Conservation (phyloP, 305 asterid genomes). For the Striga hermonthica region DNA sequence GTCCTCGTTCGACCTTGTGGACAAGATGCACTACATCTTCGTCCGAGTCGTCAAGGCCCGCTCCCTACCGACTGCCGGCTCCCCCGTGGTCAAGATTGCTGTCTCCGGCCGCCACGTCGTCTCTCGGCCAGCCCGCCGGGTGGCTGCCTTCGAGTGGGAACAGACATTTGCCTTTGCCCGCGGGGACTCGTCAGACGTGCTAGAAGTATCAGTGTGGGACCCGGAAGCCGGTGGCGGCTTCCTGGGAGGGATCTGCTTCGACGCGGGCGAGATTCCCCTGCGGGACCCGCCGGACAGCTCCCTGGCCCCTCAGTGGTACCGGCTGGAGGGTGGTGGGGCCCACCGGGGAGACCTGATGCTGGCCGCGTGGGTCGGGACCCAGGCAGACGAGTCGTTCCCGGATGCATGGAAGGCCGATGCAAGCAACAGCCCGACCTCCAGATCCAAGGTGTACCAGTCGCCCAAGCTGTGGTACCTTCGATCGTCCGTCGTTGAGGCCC, state of each 20-base stretch:
- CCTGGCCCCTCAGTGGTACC: slow-evolving; percentile 85
- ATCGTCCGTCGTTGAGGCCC: slow-evolving; percentile 74
- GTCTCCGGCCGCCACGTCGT: slow-evolving; percentile 62
- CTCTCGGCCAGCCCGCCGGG: slow-evolving; percentile 74
- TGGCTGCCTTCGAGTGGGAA: slow-evolving; percentile 69
- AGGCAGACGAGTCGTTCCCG: slow-evolving; percentile 82
- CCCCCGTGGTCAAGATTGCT: slow-evolving; percentile 66
- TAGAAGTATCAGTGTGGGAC: slow-evolving; percentile 84
- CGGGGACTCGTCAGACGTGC: slow-evolving; percentile 59
- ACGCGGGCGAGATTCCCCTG: slow-evolving; percentile 74
- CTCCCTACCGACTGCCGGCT: slow-evolving; percentile 63
- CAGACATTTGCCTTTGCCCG: slow-evolving; percentile 72
- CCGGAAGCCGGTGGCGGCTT: slow-evolving; percentile 47
- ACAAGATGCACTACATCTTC: slow-evolving; percentile 81
- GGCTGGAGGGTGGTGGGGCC: slow-evolving; percentile 90
- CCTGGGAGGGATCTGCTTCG: slow-evolving; percentile 85
- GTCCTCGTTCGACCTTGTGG: slow-evolving; percentile 77
- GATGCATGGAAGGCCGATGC: slow-evolving; percentile 92
- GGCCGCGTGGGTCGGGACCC: slow-evolving; percentile 91
- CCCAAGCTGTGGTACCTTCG: slow-evolving; percentile 85
- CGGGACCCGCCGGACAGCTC: slow-evolving; percentile 92
- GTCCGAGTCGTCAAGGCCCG: slow-evolving; percentile 75
- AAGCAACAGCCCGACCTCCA: slow-evolving; percentile 50
- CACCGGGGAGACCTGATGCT: slow-evolving; percentile 85
- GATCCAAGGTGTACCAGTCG: slow-evolving; percentile 74